phyloP scores from a whole-genome alignment of 345 rosid genomes.

The Eucalyptus pumila region DNA sequence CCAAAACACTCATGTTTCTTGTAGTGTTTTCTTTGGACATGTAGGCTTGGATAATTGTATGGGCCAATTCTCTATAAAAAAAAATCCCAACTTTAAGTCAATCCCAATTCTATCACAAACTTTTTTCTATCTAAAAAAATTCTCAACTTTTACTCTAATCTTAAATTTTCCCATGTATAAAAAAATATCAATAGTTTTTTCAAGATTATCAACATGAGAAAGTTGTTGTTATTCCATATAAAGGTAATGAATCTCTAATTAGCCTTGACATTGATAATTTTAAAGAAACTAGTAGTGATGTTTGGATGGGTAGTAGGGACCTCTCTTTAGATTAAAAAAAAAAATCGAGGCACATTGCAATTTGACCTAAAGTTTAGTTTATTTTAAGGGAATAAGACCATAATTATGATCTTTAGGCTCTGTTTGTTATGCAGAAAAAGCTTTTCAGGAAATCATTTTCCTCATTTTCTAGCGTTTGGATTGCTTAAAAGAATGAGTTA shows the following conservation, averaged over 20 bases:
- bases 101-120: too few species aligned
- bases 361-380: not conserved
- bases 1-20: not conserved
- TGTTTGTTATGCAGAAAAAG: not conserved
- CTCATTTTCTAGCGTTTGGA: not conserved
- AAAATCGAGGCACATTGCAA: not conserved
- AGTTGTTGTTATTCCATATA: not conserved
- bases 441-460: not conserved
- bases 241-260: not conserved
- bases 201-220: not conserved
- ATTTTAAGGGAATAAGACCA: not conserved
- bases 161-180: not conserved
- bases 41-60: not conserved
- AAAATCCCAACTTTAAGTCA: not conserved
- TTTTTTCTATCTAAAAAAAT: not conserved
- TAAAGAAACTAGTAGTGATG: not conserved
- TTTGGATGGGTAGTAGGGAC: not conserved
- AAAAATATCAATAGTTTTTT: not conserved
- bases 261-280: not conserved
- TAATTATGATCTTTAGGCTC: not conserved
- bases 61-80: not conserved
- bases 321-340: not conserved
- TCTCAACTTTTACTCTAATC: not conserved
- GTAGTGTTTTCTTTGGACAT: not conserved
- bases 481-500: not conserved